A percentile compares a stretch with the other conserved stretches of the same genome.
Evolutionary conservation across 139 green algal genomes (phyloP).

Genomic region (Dunaliella primolecta): DNA sequence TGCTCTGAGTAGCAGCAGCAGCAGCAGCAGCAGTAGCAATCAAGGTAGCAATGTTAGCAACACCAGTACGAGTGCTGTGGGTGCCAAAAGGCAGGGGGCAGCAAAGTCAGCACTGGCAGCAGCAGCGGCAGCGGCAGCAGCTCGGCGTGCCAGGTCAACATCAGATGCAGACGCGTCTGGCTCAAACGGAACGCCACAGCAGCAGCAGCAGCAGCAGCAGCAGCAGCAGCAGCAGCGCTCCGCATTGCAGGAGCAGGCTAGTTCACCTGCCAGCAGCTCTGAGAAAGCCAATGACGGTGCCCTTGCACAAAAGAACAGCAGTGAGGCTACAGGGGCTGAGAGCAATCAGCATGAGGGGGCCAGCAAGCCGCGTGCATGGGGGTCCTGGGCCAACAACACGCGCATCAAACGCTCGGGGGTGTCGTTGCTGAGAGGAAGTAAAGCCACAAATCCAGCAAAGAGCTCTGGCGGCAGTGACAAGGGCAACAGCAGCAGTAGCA

Average conservation of each 20-base stretch:
- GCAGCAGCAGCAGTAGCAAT: background rate
- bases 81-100: background rate
- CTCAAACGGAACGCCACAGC: too few relatives aligned
- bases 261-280: too few relatives aligned
- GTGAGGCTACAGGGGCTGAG: background rate
- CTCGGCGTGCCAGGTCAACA: background rate
- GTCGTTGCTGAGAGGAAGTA: conserved; percentile 14
- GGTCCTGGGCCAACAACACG: conserved; percentile 21
- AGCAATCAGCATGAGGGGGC: background rate
- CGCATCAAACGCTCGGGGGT: conserved; percentile 24
- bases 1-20: conserved; percentile 6
- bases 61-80: background rate
- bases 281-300: background rate
- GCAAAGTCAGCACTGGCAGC: conserved; percentile 2
- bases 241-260: conserved; percentile 5
- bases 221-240: conserved; percentile 12
- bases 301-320: background rate
- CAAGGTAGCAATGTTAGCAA: conserved; percentile 3
- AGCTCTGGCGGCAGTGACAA: background rate
- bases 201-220: background rate
- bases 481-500: conserved; percentile 11
- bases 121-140: background rate
- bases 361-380: conserved; percentile 19
- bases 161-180: too few relatives aligned
- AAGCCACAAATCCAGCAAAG: background rate